Base-by-base conservation (phyloP, 352 stramenopile genomes). In the Thalassiosira mediterranea region DNA sequence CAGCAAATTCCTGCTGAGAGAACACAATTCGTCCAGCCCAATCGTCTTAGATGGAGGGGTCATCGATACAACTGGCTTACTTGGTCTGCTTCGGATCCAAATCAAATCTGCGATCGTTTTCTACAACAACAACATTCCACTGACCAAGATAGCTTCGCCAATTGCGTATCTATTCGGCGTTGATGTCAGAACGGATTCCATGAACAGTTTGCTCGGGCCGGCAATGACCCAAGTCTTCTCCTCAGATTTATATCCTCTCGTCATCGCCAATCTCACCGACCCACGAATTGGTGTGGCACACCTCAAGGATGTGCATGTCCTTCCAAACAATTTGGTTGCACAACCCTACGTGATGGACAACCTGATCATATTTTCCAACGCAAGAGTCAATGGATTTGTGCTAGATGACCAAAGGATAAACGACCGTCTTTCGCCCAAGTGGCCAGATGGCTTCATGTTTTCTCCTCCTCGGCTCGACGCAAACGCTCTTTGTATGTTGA, bases 81-180 rank as follows among this genome's bases (percentile, higher is more conserved):
- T 75, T 46, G 40, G 40, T 47, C 40, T 75, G 21, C 44, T 75
- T n/a, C 26, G 44, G 13, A 31, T 59, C 23, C 21, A 62, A 46
- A 47, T 28, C 2, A 23, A 53, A 3, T 31, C 38, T n/a, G 61
- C 69, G 26, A 29, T 75, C 17, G 54, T 28, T 31, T 75, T 75
- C 56, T 75, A 75, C 44, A 75, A 75, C 56, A 75, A 75, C 54
- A 75, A 75, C 47, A 34, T 61, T 29, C 65, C 65, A 4, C 26
- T 75, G 15, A 26, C 37, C 7, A 29, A 28, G 13, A 4, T 75
- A n/a, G 15, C n/a, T 28, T 58, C 38, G 21, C 37, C 53, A 28
- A 69, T 75, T 31, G 31, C 65, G 4, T 70, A 69, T 32, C 40
- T 75, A 2, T 75, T 75, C 59, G 65, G 65, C 13, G 54, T 60